Base-by-base conservation (phyloP, 75 land plant species). In the Cunninghamia lanceolata region DNA sequence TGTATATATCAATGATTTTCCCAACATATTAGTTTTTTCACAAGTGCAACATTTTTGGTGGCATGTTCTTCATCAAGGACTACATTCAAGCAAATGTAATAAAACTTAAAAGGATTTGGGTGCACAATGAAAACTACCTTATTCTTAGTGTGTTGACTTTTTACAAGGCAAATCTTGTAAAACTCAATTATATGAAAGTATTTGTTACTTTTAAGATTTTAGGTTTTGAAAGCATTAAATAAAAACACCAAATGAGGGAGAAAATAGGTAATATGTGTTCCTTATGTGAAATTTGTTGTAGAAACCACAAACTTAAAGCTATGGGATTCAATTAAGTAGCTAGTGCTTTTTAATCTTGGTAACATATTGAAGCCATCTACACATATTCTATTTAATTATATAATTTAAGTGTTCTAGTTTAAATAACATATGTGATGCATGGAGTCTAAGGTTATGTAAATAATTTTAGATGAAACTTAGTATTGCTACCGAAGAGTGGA, bases 231-330 rank as follows among this genome's bases (percentile, higher is more conserved):
- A 39, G 17, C 42, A 76, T 73, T 73, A n/a, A 34, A n/a, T n/a
- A n/a, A n/a, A n/a, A n/a, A 73, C 34, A 34, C 76, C 76, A 73
- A 76, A 76, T 76, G 42, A 16, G 13, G 79, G 79, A 76, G 79
- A 36, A 76, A 32, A 30, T 10, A 34, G 14, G 15, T 38, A 19
- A 36, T 42, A 76, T 76, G 15, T 38, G 42, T 76, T 76, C 40
- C 79, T 76, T 76, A 16, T 32, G 5, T 8, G 79, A 19, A 76
- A 76, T 34, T 19, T 19, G 25, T 32, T 6, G 79, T 42, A 76
- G 79, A 36, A 36, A 76, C 11, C 40, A 36, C 42, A 38, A 39
- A 9, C 25, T 39, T 16, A 38, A 76, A 3, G 19, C 42, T 76
- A 73, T 73, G 79, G 34, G 43, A 39, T 39, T 76, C 13, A 36